Evolutionary conservation across 106 monocot genomes (phyloP).

Genomic region (Ottelia alismoides): DNA sequence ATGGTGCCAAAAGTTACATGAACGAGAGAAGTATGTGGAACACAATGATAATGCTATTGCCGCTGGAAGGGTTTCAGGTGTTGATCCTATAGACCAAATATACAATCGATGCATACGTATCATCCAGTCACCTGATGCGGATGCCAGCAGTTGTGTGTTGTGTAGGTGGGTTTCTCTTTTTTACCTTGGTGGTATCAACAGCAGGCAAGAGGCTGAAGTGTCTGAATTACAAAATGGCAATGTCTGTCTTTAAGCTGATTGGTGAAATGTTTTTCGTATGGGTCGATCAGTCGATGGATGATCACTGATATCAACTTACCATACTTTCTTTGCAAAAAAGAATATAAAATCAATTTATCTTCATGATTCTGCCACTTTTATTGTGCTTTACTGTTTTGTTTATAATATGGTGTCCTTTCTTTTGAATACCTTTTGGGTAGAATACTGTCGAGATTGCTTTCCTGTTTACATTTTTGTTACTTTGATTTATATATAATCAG

Average conservation of each 20-base stretch:
- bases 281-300: too few species aligned
- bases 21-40: conserved; percentile 19
- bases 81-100: conserved; percentile 77
- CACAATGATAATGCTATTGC: conserved; percentile 62
- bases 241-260: background rate
- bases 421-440: background rate
- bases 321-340: too few species aligned
- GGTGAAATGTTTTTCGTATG: too few species aligned
- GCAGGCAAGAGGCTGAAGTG: too few species aligned
- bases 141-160: conserved; percentile 59
- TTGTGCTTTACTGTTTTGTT: background rate
- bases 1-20: conserved; percentile 41
- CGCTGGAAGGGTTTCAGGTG: conserved; percentile 79
- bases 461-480: too few species aligned
- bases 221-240: too few species aligned
- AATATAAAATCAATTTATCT: too few species aligned
- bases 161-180: too few species aligned
- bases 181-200: too few species aligned
- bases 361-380: background rate
- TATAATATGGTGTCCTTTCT: too few species aligned
- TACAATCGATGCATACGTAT: conserved; percentile 57
- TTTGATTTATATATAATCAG: too few species aligned
- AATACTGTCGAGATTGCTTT: background rate
- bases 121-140: conserved; percentile 34
- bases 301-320: too few species aligned